Conservation (phyloP, 768 basidiomycete species). For the Tulasnella sp. region DNA sequence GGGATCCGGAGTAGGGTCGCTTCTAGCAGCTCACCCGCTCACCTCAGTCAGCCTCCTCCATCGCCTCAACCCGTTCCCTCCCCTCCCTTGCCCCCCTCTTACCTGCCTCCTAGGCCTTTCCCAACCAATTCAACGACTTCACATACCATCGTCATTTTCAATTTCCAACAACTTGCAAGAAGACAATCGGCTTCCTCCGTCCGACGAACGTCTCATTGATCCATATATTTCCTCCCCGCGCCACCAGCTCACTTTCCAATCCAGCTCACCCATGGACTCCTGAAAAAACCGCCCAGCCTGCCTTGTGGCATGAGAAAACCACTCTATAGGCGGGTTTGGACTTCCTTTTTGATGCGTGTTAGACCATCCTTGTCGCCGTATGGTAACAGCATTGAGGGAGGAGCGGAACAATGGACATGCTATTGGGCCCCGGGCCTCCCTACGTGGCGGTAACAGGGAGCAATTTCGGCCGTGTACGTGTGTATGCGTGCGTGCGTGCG, state of each 20-base stretch:
- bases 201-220: background rate
- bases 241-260: background rate
- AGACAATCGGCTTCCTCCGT: conserved; percentile 10
- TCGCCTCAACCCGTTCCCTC: background rate
- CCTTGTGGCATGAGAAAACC: conserved; percentile 12
- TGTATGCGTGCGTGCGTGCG: background rate
- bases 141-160: background rate
- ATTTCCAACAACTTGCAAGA: background rate
- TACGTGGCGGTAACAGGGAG: conserved; percentile 10
- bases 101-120: conserved; percentile 6
- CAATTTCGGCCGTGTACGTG: background rate
- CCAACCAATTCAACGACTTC: background rate
- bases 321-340: background rate
- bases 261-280: conserved; percentile 5
- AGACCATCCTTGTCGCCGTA: conserved; percentile 4
- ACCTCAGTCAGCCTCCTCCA: conserved; percentile 13
- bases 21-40: background rate
- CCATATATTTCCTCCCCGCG: background rate
- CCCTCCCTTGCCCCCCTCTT: background rate
- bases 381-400: conserved; percentile 5
- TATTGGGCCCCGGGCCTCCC: conserved; percentile 12
- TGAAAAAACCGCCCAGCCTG: background rate
- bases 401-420: background rate
- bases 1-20: background rate
- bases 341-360: background rate